Evolutionary conservation across 441 rosid species (phyloP).

Genomic region (Bocquillonia castaneifolia): DNA sequence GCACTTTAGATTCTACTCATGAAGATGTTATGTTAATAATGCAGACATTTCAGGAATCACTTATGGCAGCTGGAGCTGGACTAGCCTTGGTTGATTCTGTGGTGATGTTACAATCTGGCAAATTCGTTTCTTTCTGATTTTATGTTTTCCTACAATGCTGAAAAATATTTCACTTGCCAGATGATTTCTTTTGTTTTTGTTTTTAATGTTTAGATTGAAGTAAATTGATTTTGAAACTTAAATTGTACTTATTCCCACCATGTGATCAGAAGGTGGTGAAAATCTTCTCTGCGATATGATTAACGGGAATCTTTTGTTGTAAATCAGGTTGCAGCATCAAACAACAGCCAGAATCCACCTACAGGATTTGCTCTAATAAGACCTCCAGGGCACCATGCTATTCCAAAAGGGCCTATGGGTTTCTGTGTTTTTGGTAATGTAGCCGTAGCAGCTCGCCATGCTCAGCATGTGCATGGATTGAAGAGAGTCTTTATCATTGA

Average conservation of each 20-base stretch:
- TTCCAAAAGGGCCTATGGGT: slow-evolving; percentile 96
- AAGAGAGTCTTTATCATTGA: slow-evolving; percentile 78
- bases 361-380: slow-evolving; percentile 85
- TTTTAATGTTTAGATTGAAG: not conserved
- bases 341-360: slow-evolving; percentile 52
- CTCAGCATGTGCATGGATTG: slow-evolving; percentile 67
- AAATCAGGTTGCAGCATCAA: slow-evolving; percentile 69
- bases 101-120: slow-evolving; percentile 71
- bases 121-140: slow-evolving; percentile 38
- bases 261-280: not conserved
- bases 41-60: slow-evolving; percentile 91
- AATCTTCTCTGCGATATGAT: slow-evolving; percentile 1
- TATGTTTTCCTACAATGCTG: not conserved
- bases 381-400: slow-evolving; percentile 96
- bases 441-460: slow-evolving; percentile 92
- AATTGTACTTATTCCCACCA: not conserved
- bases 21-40: slow-evolving; percentile 18
- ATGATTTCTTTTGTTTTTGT: slow-evolving; percentile 10
- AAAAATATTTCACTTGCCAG: slow-evolving; percentile 7
- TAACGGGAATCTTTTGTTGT: slow-evolving; percentile 1
- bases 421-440: slow-evolving; percentile 93
- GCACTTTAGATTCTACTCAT: slow-evolving; percentile 6
- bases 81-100: slow-evolving; percentile 86
- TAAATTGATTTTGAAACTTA: not conserved
- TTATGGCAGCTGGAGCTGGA: slow-evolving; percentile 93